Base-by-base conservation (phyloP, 106 monocot species). In the Allium fistulosum region DNA sequence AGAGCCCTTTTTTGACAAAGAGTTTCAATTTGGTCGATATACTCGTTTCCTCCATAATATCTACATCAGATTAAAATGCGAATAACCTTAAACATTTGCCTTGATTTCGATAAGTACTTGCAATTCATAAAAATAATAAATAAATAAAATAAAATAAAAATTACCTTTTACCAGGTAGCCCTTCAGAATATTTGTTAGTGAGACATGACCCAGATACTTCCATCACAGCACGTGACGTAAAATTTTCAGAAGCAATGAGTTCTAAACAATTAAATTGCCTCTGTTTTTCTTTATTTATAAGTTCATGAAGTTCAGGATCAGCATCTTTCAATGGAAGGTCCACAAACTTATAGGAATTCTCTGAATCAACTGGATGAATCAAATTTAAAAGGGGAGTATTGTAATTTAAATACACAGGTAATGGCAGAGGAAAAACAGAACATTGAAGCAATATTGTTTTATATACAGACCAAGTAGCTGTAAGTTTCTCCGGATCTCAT, bases 191-290 rank as follows among this genome's bases (percentile, higher is more conserved):
- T 59, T 80, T 80, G 51, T 80, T 80, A 17, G 80, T 80, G 28
- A 80, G 80, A 28, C 80, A 80, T 46, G 80, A 80, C 66, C 80
- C 80, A 59, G 70, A 70, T 61, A 71, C 80, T 67, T 80, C 80
- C 80, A 80, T 80, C 46, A 80, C 80, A 48, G 80, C 80, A 15
- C 80, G 75, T 0, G 80, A 80, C 13, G 80, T 80, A 37, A 80
- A 80, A 53, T 80, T 80, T 68, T 80, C 80, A 55, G 75, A 75
- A 49, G 80, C 80, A 48, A 80, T 80, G 26, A 80, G 80, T 60
- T 80, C 80, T 49, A 80, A 67, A 48, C 71, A 75, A 17, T 61
- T 75, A 27, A 71, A 75, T 22, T 80, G 80, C 2, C 80, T 70
- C 27, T 75, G 47, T 48, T 75, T 75, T 50, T 80, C 80, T 51